Percentiles rank a stretch among this genome's conserved stretches.
phyloP scores from a whole-genome alignment of 2,329 filamentous ascomycete genomes.

The Pseudomassariella vexata region DNA sequence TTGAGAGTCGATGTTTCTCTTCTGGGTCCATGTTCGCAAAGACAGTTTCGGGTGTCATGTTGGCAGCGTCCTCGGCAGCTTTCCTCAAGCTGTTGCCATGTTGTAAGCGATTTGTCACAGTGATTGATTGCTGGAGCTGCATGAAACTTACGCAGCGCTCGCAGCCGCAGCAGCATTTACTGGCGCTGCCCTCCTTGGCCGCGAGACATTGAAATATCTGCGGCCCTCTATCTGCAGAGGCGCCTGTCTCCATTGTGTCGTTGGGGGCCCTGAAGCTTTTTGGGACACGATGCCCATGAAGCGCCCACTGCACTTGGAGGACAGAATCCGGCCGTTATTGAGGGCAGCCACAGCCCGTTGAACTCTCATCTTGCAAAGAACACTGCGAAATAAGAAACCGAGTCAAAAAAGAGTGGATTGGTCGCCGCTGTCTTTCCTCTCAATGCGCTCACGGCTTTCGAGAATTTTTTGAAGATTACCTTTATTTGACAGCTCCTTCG shows the following conservation, averaged over 20 bases:
- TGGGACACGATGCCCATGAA: conserved; percentile 26
- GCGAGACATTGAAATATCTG: conserved; percentile 33
- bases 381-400: conserved; percentile 8
- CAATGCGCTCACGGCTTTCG: no score
- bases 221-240: conserved; percentile 25
- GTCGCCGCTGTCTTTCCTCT: not conserved
- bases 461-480: no score
- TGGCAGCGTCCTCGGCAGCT: conserved; percentile 48
- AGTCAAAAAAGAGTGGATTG: conserved; percentile 8
- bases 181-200: conserved; percentile 24
- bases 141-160: conserved; percentile 31
- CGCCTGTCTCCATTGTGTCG: conserved; percentile 26
- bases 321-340: conserved; percentile 28
- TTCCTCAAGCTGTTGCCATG: conserved; percentile 31
- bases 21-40: conserved; percentile 75
- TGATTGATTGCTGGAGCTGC: not conserved
- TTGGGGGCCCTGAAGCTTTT: conserved; percentile 13
- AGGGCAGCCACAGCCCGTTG: conserved; percentile 31
- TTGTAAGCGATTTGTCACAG: not conserved
- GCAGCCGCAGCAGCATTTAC: conserved; percentile 23
- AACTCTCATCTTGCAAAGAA: conserved; percentile 31
- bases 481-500: no score
- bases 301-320: conserved; percentile 24
- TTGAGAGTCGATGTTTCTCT: conserved; percentile 71
- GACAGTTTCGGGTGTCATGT: conserved; percentile 53